Base-by-base conservation (phyloP, 352 stramenopile species). In the Phytopythium sindhum region DNA sequence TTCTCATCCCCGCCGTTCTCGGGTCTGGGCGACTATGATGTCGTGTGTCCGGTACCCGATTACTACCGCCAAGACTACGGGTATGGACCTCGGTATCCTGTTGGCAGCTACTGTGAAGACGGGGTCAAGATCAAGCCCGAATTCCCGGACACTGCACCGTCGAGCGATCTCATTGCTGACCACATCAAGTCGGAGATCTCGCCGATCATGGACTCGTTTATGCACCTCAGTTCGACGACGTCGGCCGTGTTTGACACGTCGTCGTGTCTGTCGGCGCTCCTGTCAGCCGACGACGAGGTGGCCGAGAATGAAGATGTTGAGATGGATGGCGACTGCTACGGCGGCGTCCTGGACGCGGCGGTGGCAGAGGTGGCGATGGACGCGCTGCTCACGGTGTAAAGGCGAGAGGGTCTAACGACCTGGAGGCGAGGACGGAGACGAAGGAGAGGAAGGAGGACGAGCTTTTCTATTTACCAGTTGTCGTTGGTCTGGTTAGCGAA, bases 181-280 rank as follows among this genome's bases (percentile, higher is more conserved):
- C 5, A 24, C 17, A 2, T 23, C n/a, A 42, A 31, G 14, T 17
- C 31, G 33, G 52, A 58, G 21, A 23, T 45, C 19, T 48, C 23
- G 19, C 53, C 29, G 53, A 33, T 60, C 33, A 31, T 45, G 53
- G n/a, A 60, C 35, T 48, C 53, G 53, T 48, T 48, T 35, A 28
- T 37, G 23, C 35, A 19, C 35, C 23, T 45, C 6, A 21, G 53
- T 33, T 31, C 26, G 31, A 11, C 33, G 33, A 24, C 29, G 4
- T 55, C 26, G 48, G 4, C 48, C 3, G 12, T 14, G 10, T 37
- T 55, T 17, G 48, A 55, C 11, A 15, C 48, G 26, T 15, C 26
- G 10, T 35, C 33, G 29, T n/a, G 17, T 39, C n/a, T 60, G 33
- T 48, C 53, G 53, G 53, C 53, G 35, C 35, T 60, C 3, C 23